Percentiles rank a stretch among this genome's conserved stretches.
Evolutionary conservation across 1,139 yeast genomes (phyloP).

Genomic region (Schwanniomyces etchellsii): DNA sequence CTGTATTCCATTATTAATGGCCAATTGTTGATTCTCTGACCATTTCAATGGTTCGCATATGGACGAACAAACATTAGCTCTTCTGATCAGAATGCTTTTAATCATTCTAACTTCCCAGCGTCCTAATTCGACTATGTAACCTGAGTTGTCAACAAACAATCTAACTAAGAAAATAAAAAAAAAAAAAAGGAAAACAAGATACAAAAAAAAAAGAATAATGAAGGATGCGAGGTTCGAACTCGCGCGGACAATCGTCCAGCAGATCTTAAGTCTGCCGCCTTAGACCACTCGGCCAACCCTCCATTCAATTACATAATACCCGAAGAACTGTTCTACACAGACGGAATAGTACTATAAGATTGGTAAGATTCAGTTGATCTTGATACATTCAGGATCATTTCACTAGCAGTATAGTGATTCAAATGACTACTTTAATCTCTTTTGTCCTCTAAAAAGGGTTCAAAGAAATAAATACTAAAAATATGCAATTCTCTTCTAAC

Average conservation of each 20-base stretch:
- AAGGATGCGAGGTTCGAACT: conserved; percentile 81
- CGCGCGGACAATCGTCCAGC: conserved; percentile 64
- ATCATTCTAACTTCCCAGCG: conserved; percentile 9
- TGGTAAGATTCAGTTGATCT: too few species aligned
- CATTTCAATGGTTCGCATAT: conserved; percentile 29
- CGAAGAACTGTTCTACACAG: too few species aligned
- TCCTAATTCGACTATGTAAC: neutral
- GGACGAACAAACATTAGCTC: conserved; percentile 18
- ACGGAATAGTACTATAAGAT: too few species aligned
- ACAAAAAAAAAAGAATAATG: conserved; percentile 38
- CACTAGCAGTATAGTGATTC: too few species aligned
- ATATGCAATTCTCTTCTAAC: too few species aligned
- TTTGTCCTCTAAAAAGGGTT: too few species aligned
- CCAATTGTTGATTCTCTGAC: conserved; percentile 33
- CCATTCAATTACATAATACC: too few species aligned
- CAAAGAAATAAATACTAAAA: too few species aligned
- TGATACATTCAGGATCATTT: too few species aligned
- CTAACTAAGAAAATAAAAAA: neutral
- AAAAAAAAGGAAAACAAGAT: conserved; percentile 2
- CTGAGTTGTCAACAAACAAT: too few species aligned
- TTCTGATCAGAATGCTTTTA: conserved; percentile 14
- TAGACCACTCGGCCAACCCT: conserved; percentile 54
- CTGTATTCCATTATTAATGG: conserved; percentile 31
- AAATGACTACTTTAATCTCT: too few species aligned
- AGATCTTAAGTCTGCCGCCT: conserved; percentile 53